Conservation (phyloP, 441 rosid species). For the Mallotus japonicus region DNA sequence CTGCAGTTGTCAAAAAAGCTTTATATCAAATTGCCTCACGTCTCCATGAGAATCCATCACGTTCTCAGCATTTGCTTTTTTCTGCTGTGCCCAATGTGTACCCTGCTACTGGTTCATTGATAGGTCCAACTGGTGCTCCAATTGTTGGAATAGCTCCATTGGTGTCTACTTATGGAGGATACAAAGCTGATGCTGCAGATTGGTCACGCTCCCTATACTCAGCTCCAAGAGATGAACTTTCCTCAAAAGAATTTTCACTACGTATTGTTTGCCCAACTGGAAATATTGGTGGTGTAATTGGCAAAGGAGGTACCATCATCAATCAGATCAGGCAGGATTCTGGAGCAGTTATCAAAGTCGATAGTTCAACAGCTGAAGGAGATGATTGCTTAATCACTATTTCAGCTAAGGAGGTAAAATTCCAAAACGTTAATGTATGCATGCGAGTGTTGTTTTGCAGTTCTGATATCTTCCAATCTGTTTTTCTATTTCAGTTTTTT, state of each 20-base stretch:
- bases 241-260: slow-evolving; percentile 73
- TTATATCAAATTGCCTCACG: slow-evolving; percentile 76
- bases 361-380: slow-evolving; percentile 74
- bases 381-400: slow-evolving; percentile 79
- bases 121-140: slow-evolving; percentile 53
- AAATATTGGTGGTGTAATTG: slow-evolving; percentile 81
- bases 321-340: slow-evolving; percentile 90
- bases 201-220: slow-evolving; percentile 79
- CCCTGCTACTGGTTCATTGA: slow-evolving; percentile 51
- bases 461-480: slow-evolving; percentile 19
- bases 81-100: slow-evolving; percentile 53
- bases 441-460: not conserved
- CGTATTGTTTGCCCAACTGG: slow-evolving; percentile 75
- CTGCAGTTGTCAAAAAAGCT: slow-evolving; percentile 78
- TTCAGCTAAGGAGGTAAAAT: slow-evolving; percentile 73
- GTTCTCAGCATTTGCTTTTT: slow-evolving; percentile 74
- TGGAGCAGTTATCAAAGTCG: slow-evolving; percentile 78
- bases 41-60: slow-evolving; percentile 90
- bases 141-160: slow-evolving; percentile 76
- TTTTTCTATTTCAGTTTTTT: slow-evolving; percentile 44
- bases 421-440: slow-evolving; percentile 16
- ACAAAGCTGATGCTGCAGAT: slow-evolving; percentile 72
- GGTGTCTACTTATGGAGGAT: slow-evolving; percentile 76
- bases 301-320: slow-evolving; percentile 84
- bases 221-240: slow-evolving; percentile 79